These are phyloP conservation scores for Dryadomyces quercus-mongolicae DNA, from an alignment of 2,329 filamentous ascomycete species.

Conservation along the genomic window DNA sequence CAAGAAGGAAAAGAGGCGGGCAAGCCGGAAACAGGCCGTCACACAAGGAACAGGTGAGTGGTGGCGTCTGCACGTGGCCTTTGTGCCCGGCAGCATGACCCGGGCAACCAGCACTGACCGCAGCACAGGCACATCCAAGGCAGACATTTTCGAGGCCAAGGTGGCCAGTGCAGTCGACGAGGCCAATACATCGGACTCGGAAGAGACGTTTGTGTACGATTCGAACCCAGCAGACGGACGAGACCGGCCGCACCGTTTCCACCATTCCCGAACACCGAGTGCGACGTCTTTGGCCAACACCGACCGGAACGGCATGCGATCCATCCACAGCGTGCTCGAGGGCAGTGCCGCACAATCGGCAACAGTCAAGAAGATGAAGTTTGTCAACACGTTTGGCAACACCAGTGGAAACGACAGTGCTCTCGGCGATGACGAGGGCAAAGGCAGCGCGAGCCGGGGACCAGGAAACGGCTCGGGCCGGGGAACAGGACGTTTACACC, in stretches of 20 bases:
- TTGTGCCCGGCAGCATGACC: neutral
- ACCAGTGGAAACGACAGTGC: constrained; percentile 41
- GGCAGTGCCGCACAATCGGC: constrained; percentile 26
- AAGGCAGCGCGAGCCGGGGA: constrained; percentile 41
- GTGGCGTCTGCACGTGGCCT: neutral
- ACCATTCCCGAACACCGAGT: constrained; percentile 86
- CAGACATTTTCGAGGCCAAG: constrained; percentile 95
- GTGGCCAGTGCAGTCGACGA: constrained; percentile 94
- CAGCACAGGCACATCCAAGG: constrained; percentile 61
- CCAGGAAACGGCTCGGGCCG: constrained; percentile 48
- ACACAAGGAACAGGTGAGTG: constrained; percentile 61
- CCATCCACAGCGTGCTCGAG: constrained; percentile 58
- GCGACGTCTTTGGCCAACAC: constrained; percentile 74
- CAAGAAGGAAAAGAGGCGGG: constrained; percentile 82
- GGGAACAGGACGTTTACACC: constrained; percentile 63
- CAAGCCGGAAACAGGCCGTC: constrained; percentile 60
- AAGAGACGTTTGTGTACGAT: constrained; percentile 98
- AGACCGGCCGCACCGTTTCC: constrained; percentile 52
- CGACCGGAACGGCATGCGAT: constrained; percentile 47
- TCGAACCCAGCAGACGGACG: constrained; percentile 72
- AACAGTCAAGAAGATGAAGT: constrained; percentile 87
- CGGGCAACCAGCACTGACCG: neutral
- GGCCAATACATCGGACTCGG: constrained; percentile 90
- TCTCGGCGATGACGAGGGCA: constrained; percentile 56
- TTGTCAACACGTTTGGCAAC: constrained; percentile 67